Percentiles rank a stretch among this genome's conserved stretches.
Evolutionary conservation across 2,329 filamentous ascomycete species (phyloP).

Genomic region (Colletotrichum tabaci): DNA sequence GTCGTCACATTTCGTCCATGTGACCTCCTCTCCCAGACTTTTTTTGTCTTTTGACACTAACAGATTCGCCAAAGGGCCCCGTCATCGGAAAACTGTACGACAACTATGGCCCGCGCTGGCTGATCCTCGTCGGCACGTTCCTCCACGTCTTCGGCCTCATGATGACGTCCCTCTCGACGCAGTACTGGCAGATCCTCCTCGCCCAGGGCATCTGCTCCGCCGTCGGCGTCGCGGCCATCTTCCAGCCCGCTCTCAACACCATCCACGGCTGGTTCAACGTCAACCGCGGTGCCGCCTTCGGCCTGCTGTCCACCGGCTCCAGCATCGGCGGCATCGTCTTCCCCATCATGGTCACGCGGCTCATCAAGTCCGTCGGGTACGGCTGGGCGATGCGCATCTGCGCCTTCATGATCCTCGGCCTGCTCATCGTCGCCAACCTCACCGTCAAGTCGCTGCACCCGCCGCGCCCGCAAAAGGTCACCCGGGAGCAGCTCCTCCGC

Average conservation of each 20-base stretch:
- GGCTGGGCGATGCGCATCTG: slow-evolving; percentile 57
- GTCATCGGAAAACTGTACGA: slow-evolving; percentile 76
- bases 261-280: slow-evolving; percentile 54
- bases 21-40: no score
- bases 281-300: slow-evolving; percentile 54
- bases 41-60: background rate
- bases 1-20: background rate
- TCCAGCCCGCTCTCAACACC: slow-evolving; percentile 51
- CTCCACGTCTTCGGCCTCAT: slow-evolving; percentile 74
- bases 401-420: slow-evolving; percentile 54
- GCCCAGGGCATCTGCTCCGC: slow-evolving; percentile 56
- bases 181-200: slow-evolving; percentile 60
- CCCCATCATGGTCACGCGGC: slow-evolving; percentile 56
- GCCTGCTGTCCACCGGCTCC: slow-evolving; percentile 54
- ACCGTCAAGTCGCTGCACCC: slow-evolving; percentile 50
- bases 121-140: slow-evolving; percentile 67
- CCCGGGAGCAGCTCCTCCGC: slow-evolving; percentile 49
- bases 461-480: slow-evolving; percentile 48
- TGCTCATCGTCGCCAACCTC: slow-evolving; percentile 52
- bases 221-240: slow-evolving; percentile 54
- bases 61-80: slow-evolving; percentile 60
- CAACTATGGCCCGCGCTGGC: slow-evolving; percentile 70
- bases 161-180: slow-evolving; percentile 69
- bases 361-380: slow-evolving; percentile 55
- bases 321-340: slow-evolving; percentile 57